Conservation (phyloP, 805 yeast species). For the Maudiozyma bulderi region DNA sequence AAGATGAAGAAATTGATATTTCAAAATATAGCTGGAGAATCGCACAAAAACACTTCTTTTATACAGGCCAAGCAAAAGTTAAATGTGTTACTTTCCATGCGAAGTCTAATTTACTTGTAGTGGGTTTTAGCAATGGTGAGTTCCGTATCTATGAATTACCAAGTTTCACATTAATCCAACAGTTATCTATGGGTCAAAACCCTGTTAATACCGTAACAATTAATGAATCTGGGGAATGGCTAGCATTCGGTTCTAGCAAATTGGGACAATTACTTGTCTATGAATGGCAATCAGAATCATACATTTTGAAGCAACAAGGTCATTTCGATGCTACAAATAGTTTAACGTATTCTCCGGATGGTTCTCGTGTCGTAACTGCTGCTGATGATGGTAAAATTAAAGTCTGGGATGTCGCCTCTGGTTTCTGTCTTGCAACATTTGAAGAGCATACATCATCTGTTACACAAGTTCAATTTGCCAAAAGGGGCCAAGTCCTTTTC, state of each 20-base stretch:
- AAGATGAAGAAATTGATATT: constrained; percentile 33
- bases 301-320: constrained; percentile 91
- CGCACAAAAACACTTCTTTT: constrained; percentile 61
- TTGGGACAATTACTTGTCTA: constrained; percentile 92
- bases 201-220: constrained; percentile 74
- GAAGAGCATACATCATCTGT: constrained; percentile 86
- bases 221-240: constrained; percentile 88
- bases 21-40: constrained; percentile 69
- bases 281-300: constrained; percentile 98
- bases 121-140: constrained; percentile 84
- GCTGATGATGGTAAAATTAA: constrained; percentile 95
- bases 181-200: constrained; percentile 83
- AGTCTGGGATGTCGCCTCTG: constrained; percentile 90
- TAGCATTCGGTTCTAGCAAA: constrained; percentile 85
- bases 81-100: constrained; percentile 81
- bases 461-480: constrained; percentile 79
- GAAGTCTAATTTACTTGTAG: constrained; percentile 58
- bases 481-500: constrained; percentile 82
- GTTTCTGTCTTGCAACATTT: constrained; percentile 87
- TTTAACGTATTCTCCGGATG: constrained; percentile 87
- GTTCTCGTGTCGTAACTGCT: constrained; percentile 83
- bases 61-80: constrained; percentile 54
- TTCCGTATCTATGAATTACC: constrained; percentile 87
- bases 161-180: constrained; percentile 69
- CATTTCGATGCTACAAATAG: constrained; percentile 88